Percentiles rank a stretch among this genome's conserved stretches.
Evolutionary conservation across 148 eudicot species (phyloP).

Genomic region (Heliamphora exappendiculata): DNA sequence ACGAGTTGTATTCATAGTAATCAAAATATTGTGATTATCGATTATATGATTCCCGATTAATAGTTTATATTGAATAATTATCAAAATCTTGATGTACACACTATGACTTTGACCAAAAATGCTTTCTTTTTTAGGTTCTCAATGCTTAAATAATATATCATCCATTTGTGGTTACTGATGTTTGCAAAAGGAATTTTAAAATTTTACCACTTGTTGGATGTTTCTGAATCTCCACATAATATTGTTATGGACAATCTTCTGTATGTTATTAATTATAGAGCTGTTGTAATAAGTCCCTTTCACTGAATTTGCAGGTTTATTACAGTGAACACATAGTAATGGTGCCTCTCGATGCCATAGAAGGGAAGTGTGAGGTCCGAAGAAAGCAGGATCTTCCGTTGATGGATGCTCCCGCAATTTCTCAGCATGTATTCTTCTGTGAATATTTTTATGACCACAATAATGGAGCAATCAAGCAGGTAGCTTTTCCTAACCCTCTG

Average conservation of each 20-base stretch:
- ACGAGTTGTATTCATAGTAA: no score
- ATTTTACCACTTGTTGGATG: neutral
- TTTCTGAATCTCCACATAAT: neutral
- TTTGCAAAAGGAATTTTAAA: neutral
- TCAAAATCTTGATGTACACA: no score
- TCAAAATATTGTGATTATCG: no score
- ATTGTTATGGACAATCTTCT: neutral
- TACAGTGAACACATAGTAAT: slow-evolving; percentile 64
- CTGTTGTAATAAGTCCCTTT: neutral
- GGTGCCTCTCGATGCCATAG: slow-evolving; percentile 40
- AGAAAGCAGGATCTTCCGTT: slow-evolving; percentile 61
- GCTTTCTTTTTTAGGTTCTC: neutral
- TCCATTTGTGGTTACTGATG: neutral
- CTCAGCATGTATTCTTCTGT: slow-evolving; percentile 77
- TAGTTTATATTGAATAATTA: no score
- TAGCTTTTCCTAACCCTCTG: slow-evolving; percentile 12
- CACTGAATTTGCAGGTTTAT: slow-evolving; percentile 48
- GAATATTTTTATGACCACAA: slow-evolving; percentile 70
- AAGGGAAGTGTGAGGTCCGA: slow-evolving; percentile 82
- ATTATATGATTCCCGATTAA: no score
- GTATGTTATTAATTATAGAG: neutral
- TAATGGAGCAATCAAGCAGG: slow-evolving; percentile 87
- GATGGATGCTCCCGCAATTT: slow-evolving; percentile 37
- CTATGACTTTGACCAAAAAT: neutral
- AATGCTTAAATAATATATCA: neutral